Evolutionary conservation across 2,329 filamentous ascomycete species (phyloP).

Genomic region (Lecanosticta acicola): DNA sequence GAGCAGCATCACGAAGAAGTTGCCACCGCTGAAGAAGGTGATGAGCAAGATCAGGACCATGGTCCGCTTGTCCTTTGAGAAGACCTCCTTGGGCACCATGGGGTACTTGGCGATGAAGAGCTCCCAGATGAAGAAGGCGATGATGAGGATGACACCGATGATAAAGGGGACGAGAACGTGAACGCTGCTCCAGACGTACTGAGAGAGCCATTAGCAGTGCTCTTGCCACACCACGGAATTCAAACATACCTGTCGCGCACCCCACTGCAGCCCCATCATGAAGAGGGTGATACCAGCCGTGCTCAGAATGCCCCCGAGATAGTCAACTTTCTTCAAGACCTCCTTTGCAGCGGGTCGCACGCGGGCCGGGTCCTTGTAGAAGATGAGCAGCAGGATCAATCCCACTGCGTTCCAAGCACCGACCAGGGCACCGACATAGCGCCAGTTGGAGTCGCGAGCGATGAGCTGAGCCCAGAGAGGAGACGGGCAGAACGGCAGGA

Average conservation of each 20-base stretch:
- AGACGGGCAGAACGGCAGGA: conserved; percentile 58
- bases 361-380: conserved; percentile 51
- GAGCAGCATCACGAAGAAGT: conserved; percentile 41
- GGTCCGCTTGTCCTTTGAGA: conserved; percentile 31
- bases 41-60: conserved; percentile 36
- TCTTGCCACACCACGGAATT: neutral
- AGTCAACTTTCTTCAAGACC: conserved; percentile 46
- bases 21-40: conserved; percentile 37
- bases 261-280: conserved; percentile 41
- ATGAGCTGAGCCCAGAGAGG: conserved; percentile 59
- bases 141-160: conserved; percentile 28
- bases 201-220: conserved; percentile 7
- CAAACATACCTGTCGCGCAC: conserved; percentile 17
- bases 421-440: conserved; percentile 51
- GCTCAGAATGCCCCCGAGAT: conserved; percentile 48
- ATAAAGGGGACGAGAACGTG: conserved; percentile 34
- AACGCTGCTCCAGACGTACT: conserved; percentile 30
- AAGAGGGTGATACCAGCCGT: conserved; percentile 49
- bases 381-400: conserved; percentile 47
- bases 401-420: conserved; percentile 49
- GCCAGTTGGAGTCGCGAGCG: conserved; percentile 46
- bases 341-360: conserved; percentile 36
- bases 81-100: conserved; percentile 32
- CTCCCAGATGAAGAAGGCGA: conserved; percentile 33
- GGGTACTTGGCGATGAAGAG: conserved; percentile 28